These are phyloP conservation scores for Globisporangium yorkense DNA, from an alignment of 352 stramenopile species.

Conservation along the genomic window DNA sequence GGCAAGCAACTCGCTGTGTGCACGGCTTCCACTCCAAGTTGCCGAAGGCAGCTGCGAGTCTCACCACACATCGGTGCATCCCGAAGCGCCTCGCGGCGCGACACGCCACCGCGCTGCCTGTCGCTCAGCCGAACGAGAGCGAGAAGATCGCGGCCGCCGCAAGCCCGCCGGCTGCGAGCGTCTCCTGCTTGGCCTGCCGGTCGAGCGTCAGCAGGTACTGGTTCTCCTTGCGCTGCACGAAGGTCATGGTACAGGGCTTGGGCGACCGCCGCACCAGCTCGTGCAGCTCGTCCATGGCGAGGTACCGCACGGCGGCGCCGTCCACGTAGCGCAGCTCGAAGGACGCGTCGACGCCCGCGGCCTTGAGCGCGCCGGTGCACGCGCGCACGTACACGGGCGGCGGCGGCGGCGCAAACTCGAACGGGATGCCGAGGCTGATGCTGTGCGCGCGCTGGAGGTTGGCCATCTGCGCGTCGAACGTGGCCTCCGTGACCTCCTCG, in stretches of 20 bases:
- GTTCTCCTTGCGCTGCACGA: constrained; percentile 52
- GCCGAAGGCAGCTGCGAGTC: no score
- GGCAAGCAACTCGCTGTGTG: no score
- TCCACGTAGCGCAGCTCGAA: constrained; percentile 67
- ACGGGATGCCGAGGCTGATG: constrained; percentile 37
- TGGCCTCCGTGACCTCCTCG: constrained; percentile 34
- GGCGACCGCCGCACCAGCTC: constrained; percentile 39
- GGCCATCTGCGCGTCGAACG: constrained; percentile 49
- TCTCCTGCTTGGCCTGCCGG: constrained; percentile 16
- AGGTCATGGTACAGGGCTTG: constrained; percentile 59
- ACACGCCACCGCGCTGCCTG: no score
- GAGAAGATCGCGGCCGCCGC: constrained; percentile 21
- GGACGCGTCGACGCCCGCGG: constrained; percentile 40
- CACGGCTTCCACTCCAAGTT: no score
- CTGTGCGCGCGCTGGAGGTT: constrained; percentile 44
- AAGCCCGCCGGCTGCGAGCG: constrained; percentile 15
- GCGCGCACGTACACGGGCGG: constrained; percentile 49
- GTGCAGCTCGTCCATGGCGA: constrained; percentile 63
- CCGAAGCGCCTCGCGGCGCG: no score
- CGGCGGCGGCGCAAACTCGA: constrained; percentile 56
- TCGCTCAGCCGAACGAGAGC: constrained; percentile 4
- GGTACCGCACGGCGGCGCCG: constrained; percentile 45
- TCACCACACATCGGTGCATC: no score
- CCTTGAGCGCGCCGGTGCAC: constrained; percentile 32
- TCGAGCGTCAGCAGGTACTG: constrained; percentile 32